Conservation (phyloP, 306 rosid species). For the Datisca glomerata region DNA sequence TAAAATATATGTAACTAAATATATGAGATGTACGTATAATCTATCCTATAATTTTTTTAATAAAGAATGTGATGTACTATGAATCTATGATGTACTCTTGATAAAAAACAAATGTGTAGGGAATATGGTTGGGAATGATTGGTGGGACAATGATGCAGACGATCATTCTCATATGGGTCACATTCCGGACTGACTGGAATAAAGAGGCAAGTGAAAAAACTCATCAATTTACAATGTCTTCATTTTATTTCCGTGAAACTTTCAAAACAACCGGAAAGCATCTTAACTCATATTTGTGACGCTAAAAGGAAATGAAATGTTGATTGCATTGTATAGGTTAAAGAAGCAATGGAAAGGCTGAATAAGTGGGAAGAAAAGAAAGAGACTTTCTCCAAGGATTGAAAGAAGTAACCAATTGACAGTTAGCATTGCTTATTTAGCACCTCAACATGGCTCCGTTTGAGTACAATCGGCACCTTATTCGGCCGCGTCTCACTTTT, state of each 20-base stretch:
- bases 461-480: no score
- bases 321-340: constrained; percentile 29
- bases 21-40: background rate
- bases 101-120: constrained; percentile 17
- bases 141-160: constrained; percentile 64
- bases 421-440: no score
- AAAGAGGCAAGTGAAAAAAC: constrained; percentile 34
- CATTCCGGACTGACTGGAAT: constrained; percentile 53
- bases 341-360: constrained; percentile 45
- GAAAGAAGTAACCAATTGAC: no score
- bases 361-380: constrained; percentile 33
- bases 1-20: no score
- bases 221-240: background rate
- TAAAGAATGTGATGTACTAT: background rate
- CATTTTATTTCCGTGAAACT: background rate
- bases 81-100: background rate
- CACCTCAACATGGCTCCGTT: no score
- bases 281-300: background rate
- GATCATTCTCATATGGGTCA: constrained; percentile 39
- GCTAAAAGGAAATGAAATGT: background rate
- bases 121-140: constrained; percentile 69
- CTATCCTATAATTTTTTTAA: background rate
- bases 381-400: background rate
- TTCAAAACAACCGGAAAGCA: background rate
- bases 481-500: no score